Conservation (phyloP, 1,284 basidiomycete genomes). For the Austroboletus niveus region DNA sequence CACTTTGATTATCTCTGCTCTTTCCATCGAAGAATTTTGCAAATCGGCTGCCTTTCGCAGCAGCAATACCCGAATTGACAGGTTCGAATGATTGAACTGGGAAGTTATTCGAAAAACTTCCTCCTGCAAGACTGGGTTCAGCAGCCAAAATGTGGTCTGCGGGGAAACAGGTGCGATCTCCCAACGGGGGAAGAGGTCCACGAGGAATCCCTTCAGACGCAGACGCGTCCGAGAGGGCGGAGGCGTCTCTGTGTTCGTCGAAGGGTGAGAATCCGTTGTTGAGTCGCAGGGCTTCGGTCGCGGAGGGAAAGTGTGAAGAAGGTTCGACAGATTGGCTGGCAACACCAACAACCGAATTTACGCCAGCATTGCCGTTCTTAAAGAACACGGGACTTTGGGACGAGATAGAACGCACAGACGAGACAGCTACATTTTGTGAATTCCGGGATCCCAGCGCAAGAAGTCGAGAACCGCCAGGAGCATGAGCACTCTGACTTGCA, state of each 20-base stretch:
- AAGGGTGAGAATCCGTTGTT: slow-evolving; percentile 56
- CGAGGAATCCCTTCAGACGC: slow-evolving; percentile 38
- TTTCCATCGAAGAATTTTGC: slow-evolving; percentile 83
- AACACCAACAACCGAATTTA: slow-evolving; percentile 25
- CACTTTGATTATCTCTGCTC: slow-evolving; percentile 42
- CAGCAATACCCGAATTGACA: slow-evolving; percentile 39
- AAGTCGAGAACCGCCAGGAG: slow-evolving; percentile 68
- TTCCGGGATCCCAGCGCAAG: slow-evolving; percentile 61
- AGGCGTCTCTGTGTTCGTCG: slow-evolving; percentile 43
- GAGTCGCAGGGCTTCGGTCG: slow-evolving; percentile 27
- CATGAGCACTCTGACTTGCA: slow-evolving; percentile 44
- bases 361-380: slow-evolving; percentile 19
- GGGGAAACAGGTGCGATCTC: slow-evolving; percentile 25
- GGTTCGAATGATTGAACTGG: slow-evolving; percentile 33
- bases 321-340: slow-evolving; percentile 20
- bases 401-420: slow-evolving; percentile 18
- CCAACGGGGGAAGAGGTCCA: slow-evolving; percentile 17
- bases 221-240: slow-evolving; percentile 21
- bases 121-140: slow-evolving; percentile 18
- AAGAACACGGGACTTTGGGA: slow-evolving; percentile 23
- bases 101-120: slow-evolving; percentile 17
- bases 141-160: slow-evolving; percentile 21
- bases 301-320: slow-evolving; percentile 18
- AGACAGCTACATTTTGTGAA: slow-evolving; percentile 20
- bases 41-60: slow-evolving; percentile 71